Percentiles rank a stretch among this genome's conserved stretches.
These are phyloP conservation scores for Peronospora farinosa DNA, from an alignment of 352 stramenopile species.

Conservation along the genomic window DNA sequence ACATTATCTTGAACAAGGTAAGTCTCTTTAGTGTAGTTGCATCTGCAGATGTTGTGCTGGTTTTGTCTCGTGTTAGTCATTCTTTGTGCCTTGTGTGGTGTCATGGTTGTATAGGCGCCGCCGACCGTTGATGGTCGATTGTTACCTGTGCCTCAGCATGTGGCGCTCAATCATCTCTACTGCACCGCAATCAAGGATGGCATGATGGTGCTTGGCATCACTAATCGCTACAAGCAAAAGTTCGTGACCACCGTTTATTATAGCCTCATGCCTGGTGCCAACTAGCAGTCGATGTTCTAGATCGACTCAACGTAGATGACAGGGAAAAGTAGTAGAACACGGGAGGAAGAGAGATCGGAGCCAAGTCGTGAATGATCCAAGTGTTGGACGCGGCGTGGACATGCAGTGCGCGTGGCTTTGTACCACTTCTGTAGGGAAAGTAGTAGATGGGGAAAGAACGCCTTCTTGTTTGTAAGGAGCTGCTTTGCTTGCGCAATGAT, in stretches of 20 bases:
- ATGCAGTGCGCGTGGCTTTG: conserved; percentile 27
- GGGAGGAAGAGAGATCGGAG: conserved; percentile 18
- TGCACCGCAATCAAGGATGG: conserved; percentile 98
- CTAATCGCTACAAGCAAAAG: conserved; percentile 95
- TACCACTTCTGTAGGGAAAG: conserved; percentile 27
- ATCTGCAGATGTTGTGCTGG: conserved; percentile 9
- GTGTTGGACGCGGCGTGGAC: conserved; percentile 32
- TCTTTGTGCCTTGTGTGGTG: conserved; percentile 16
- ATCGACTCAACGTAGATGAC: conserved; percentile 10
- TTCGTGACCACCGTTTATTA: conserved; percentile 99
- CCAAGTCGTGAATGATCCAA: conserved; percentile 34
- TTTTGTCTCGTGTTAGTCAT: conserved; percentile 13
- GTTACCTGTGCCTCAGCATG: conserved; percentile 96
- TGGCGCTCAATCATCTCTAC: conserved; percentile 99
- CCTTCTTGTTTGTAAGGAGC: conserved; percentile 24
- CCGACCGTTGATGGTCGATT: conserved; percentile 92
- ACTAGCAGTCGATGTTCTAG: conserved; percentile 31
- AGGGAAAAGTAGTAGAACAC: conserved; percentile 20
- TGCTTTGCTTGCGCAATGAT: conserved; percentile 17
- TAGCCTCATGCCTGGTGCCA: conserved; percentile 84
- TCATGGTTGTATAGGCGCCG: conserved; percentile 53
- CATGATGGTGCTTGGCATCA: conserved; percentile 99
- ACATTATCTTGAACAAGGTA: conserved; percentile 99
- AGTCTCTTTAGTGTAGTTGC: conserved; percentile 6
- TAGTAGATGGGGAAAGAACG: conserved; percentile 25